phyloP scores from a whole-genome alignment of 129 eudicot species.

The Saposhnikovia divaricata region DNA sequence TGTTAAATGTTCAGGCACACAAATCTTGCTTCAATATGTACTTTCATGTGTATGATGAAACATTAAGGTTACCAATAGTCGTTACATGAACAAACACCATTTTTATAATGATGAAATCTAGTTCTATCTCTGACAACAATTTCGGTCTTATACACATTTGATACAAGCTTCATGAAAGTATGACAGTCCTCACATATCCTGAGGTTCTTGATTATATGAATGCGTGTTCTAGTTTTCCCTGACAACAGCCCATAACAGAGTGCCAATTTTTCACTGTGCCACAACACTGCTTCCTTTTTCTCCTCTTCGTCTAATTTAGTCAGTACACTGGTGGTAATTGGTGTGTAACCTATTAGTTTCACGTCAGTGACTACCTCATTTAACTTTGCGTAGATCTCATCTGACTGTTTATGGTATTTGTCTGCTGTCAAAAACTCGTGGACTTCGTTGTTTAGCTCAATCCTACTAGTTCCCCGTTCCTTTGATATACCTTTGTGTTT shows the following conservation, averaged over 20 bases:
- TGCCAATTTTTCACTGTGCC: conserved; percentile 75
- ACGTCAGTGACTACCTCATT: conserved; percentile 47
- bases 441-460: conserved; percentile 45
- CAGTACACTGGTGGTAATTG: conserved; percentile 44
- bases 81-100: conserved; percentile 66
- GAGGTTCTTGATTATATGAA: conserved; percentile 67
- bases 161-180: conserved; percentile 55
- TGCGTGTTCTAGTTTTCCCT: conserved; percentile 29
- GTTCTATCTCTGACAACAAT: conserved; percentile 61
- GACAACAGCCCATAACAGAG: conserved; percentile 45
- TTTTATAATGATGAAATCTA: conserved; percentile 61
- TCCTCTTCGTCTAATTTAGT: conserved; percentile 63
- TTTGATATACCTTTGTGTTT: conserved; percentile 46
- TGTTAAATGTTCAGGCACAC: not conserved
- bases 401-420: conserved; percentile 29
- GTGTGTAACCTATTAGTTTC: conserved; percentile 47
- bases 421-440: conserved; percentile 61
- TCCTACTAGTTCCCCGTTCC: conserved; percentile 62
- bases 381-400: conserved; percentile 57
- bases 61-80: conserved; percentile 51
- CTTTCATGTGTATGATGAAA: not conserved
- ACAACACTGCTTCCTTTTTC: conserved; percentile 42
- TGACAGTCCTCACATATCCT: conserved; percentile 80
- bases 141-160: conserved; percentile 36
- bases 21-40: not conserved